Evolutionary conservation across 129 eudicot species (phyloP).

Genomic region (Tagetes patula): DNA sequence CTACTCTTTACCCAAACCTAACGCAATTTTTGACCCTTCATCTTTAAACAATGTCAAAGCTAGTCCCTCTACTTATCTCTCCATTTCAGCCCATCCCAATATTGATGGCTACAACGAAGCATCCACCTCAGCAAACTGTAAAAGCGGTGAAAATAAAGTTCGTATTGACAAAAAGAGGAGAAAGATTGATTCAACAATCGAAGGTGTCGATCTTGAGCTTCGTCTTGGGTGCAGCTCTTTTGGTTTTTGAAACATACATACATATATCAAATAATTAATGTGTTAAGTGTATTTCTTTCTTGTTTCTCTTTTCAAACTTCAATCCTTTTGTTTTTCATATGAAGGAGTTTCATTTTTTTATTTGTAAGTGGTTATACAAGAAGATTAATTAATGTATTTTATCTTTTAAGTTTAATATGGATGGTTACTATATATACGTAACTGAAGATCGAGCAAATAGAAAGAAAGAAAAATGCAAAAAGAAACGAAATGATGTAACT

Average conservation of each 20-base stretch:
- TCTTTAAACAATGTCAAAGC: constrained; percentile 23
- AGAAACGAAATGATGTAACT: not conserved
- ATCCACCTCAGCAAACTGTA: constrained; percentile 20
- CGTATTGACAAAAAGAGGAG: constrained; percentile 17
- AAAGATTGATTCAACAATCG: constrained; percentile 20
- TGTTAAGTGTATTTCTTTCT: constrained; percentile 11
- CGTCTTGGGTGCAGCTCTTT: constrained; percentile 34
- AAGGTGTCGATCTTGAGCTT: constrained; percentile 39
- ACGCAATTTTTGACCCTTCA: constrained; percentile 22
- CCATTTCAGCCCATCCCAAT: constrained; percentile 14
- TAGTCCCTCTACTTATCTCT: constrained; percentile 17
- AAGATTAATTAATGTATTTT: not conserved
- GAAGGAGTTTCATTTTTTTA: constrained; percentile 10
- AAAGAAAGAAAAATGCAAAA: not conserved
- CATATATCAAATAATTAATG: not conserved
- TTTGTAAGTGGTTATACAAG: not conserved
- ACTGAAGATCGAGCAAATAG: not conserved
- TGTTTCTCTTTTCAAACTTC: constrained; percentile 16
- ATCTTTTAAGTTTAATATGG: not conserved
- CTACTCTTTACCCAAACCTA: constrained; percentile 34
- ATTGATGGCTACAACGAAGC: constrained; percentile 18
- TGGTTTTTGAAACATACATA: constrained; percentile 12
- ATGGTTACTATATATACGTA: not conserved
- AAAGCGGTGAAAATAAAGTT: not conserved
- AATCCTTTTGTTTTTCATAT: constrained; percentile 5